Evolutionary conservation across 78 protist genomes (phyloP).

Genomic region (Dictyostelium firmibasis): DNA sequence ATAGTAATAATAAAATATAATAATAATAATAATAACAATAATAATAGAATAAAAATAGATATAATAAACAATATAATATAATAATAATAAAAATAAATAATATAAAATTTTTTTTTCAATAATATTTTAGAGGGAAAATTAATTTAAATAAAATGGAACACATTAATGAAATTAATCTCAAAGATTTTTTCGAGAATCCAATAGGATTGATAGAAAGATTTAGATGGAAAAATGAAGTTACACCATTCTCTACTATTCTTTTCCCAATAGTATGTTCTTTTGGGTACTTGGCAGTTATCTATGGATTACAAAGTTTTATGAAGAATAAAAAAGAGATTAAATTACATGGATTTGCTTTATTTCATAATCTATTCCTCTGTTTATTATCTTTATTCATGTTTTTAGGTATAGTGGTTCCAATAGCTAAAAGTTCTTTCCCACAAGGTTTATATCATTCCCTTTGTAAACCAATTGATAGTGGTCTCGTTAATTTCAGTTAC

Average conservation of each 20-base stretch:
- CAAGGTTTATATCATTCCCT: neutral
- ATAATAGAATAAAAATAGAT: no score
- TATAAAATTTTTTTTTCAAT: no score
- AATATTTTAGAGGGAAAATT: no score
- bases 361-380: constrained; percentile 76
- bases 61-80: no score
- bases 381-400: constrained; percentile 68
- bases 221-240: constrained; percentile 10
- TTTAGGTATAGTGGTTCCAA: constrained; percentile 46
- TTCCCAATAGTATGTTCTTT: constrained; percentile 24
- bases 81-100: no score
- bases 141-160: no score
- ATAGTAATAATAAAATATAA: no score
- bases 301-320: constrained; percentile 23
- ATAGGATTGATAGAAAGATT: neutral
- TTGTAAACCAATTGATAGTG: constrained; percentile 37
- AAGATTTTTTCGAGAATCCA: neutral
- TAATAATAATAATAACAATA: no score
- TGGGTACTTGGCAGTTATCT: constrained; percentile 35
- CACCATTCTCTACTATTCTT: constrained; percentile 35
- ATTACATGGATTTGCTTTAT: constrained; percentile 25
- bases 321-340: constrained; percentile 66
- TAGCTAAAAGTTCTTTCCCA: neutral
- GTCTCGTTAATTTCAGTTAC: constrained; percentile 4
- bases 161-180: neutral